Conservation (phyloP, 2,329 filamentous ascomycete genomes). For the Sporothrix curviconia region DNA sequence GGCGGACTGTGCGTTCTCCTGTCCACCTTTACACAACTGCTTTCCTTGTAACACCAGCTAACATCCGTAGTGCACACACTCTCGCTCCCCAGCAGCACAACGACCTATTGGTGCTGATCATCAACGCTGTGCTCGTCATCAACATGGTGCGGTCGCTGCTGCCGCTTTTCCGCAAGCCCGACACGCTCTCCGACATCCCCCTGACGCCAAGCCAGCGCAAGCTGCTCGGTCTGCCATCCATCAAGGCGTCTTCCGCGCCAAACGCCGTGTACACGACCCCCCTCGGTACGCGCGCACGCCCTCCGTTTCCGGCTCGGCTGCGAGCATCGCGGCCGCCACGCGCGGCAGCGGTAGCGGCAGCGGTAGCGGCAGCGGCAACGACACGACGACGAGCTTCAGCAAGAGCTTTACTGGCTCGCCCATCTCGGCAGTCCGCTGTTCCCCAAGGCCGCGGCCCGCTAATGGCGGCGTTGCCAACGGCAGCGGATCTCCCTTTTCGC, state of each 20-base stretch:
- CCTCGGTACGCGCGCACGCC: constrained; percentile 77
- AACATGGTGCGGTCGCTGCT: constrained; percentile 67
- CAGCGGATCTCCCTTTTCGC: constrained; percentile 14
- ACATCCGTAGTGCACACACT: background rate
- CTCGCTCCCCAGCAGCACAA: constrained; percentile 31
- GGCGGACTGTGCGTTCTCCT: constrained; percentile 33
- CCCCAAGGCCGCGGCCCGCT: constrained; percentile 54
- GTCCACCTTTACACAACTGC: background rate
- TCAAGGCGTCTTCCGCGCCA: constrained; percentile 56
- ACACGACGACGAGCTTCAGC: constrained; percentile 3
- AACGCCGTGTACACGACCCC: constrained; percentile 74
- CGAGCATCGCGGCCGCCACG: constrained; percentile 33
- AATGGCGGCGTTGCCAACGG: constrained; percentile 29
- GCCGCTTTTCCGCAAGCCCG: constrained; percentile 65
- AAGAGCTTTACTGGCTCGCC: constrained; percentile 36
- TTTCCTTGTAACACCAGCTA: too few relatives aligned
- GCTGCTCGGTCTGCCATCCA: constrained; percentile 72
- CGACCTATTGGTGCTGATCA: constrained; percentile 42
- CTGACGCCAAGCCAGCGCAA: constrained; percentile 83
- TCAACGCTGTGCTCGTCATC: constrained; percentile 51
- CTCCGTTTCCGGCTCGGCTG: constrained; percentile 56
- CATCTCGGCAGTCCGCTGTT: constrained; percentile 51
- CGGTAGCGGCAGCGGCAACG: constrained; percentile 1
- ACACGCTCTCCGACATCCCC: constrained; percentile 81
- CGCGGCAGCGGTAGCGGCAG: constrained; percentile 11